phyloP scores from a whole-genome alignment of 2,329 filamentous ascomycete species.

The Colletotrichum gloeosporioides region DNA sequence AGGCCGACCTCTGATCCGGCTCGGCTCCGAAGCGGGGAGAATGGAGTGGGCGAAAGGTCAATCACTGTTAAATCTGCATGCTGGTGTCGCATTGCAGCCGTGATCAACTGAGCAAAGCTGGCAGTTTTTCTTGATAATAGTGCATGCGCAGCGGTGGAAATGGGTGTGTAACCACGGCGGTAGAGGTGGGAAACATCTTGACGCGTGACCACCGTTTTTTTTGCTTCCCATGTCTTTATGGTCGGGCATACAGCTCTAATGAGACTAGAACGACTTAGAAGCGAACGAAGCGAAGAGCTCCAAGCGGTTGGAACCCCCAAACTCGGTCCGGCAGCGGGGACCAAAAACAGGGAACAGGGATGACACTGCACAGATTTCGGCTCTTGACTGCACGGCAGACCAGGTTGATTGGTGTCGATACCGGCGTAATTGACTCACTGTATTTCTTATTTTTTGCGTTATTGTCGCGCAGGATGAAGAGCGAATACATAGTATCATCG shows the following conservation, averaged over 20 bases:
- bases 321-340: neutral
- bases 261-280: neutral
- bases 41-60: neutral
- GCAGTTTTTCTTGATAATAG: neutral
- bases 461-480: neutral
- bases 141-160: neutral
- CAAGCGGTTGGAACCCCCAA: constrained; percentile 6
- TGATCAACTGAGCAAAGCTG: neutral
- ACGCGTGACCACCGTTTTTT: neutral
- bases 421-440: neutral
- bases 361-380: neutral
- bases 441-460: neutral
- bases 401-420: neutral
- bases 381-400: constrained; percentile 6
- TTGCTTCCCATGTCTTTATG: neutral
- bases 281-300: neutral
- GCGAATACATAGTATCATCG: neutral
- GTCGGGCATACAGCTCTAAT: neutral
- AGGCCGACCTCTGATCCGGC: neutral
- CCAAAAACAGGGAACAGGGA: constrained; percentile 7
- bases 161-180: neutral
- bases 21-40: constrained; percentile 4
- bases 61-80: neutral
- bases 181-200: neutral
- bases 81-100: neutral